Percentiles rank a stretch among this genome's conserved stretches.
These are phyloP conservation scores for Cynanchum wilfordii DNA, from an alignment of 257 asterid species.

Conservation along the genomic window DNA sequence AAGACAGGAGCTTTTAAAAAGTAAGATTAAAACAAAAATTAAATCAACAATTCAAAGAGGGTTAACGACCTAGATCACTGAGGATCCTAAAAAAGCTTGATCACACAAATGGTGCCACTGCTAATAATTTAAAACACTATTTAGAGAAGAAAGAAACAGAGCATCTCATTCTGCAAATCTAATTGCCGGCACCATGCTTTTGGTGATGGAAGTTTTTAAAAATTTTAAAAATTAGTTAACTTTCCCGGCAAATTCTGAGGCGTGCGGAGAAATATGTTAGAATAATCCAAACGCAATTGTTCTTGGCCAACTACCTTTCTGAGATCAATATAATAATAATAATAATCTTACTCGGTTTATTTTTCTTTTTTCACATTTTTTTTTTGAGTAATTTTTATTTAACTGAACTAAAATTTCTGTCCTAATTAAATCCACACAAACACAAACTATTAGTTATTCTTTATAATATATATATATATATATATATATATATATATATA, in stretches of 20 bases:
- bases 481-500: too few species aligned
- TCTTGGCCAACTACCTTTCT: slow-evolving; percentile 11
- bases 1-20: not conserved
- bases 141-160: slow-evolving; percentile 21
- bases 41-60: slow-evolving; percentile 23
- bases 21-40: not conserved
- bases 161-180: slow-evolving; percentile 26
- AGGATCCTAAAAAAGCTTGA: slow-evolving; percentile 17
- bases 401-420: too few species aligned
- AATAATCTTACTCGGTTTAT: too few species aligned
- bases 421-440: too few species aligned
- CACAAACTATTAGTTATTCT: too few species aligned
- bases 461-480: too few species aligned
- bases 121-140: slow-evolving; percentile 25
- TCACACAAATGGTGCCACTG: slow-evolving; percentile 71
- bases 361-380: too few species aligned
- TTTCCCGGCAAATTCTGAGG: slow-evolving; percentile 44
- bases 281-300: not conserved
- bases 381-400: not conserved
- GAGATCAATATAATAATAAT: not conserved
- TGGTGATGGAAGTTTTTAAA: slow-evolving; percentile 29
- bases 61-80: slow-evolving; percentile 15
- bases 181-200: slow-evolving; percentile 52
- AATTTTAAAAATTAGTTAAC: slow-evolving; percentile 25
- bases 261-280: slow-evolving; percentile 15